Percentiles rank a stretch among this genome's conserved stretches.
phyloP scores from a whole-genome alignment of 768 basidiomycete genomes.

The Omphalotus guepiniiformis region DNA sequence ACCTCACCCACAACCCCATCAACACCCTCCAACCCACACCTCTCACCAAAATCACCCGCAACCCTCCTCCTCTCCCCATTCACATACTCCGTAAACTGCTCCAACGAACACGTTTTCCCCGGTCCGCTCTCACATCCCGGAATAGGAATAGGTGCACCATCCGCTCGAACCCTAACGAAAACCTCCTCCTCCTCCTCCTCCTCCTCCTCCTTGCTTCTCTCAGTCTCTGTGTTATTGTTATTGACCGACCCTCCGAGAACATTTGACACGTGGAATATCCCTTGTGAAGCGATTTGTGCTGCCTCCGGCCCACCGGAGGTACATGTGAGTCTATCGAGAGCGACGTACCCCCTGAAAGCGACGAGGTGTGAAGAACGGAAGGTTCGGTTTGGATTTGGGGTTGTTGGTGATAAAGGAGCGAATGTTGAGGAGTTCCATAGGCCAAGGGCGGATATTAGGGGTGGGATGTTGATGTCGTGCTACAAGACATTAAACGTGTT shows the following conservation, averaged over 20 bases:
- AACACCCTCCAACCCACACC: constrained; percentile 26
- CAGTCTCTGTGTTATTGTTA: no score
- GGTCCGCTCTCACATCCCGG: constrained; percentile 39
- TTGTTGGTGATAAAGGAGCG: constrained; percentile 28
- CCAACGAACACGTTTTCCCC: constrained; percentile 32
- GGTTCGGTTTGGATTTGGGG: constrained; percentile 24
- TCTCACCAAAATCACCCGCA: constrained; percentile 34
- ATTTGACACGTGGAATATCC: constrained; percentile 1
- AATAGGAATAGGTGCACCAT: constrained; percentile 37
- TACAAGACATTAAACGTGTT: no score
- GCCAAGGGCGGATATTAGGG: constrained; percentile 37
- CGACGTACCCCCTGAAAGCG: constrained; percentile 36
- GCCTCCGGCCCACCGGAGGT: constrained; percentile 12
- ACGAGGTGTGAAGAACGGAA: constrained; percentile 38
- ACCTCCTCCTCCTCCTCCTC: no score
- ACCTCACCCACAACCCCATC: no score
- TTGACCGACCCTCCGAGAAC: constrained; percentile 4
- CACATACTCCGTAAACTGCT: constrained; percentile 28
- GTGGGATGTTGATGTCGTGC: constrained; percentile 44
- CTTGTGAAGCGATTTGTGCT: constrained; percentile 6
- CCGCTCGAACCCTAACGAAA: constrained; percentile 36
- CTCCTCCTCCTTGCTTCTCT: no score
- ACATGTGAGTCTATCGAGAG: constrained; percentile 38
- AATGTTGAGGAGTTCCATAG: constrained; percentile 34
- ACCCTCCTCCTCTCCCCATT: constrained; percentile 19